Evolutionary conservation across 75 land plant genomes (phyloP).

Genomic region (Picea glauca): DNA sequence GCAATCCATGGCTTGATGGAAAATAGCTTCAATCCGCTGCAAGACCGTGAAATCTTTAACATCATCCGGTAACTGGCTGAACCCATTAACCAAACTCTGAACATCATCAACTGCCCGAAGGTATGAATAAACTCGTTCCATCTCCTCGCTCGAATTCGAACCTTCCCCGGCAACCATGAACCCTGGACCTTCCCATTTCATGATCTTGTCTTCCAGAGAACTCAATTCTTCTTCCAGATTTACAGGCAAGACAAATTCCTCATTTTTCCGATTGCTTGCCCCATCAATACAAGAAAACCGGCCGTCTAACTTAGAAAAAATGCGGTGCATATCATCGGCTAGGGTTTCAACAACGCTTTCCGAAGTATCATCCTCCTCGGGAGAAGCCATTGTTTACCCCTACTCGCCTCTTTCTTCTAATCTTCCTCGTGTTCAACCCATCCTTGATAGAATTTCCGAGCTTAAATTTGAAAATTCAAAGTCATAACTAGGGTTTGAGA

Average conservation of each 20-base stretch:
- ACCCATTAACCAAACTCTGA: not conserved
- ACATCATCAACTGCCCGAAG: not conserved
- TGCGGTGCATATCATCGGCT: conserved; percentile 2
- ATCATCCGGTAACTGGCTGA: not conserved
- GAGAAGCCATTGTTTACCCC: too few species aligned
- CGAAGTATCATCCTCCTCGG: too few species aligned
- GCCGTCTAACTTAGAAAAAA: conserved; percentile 4
- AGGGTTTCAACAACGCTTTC: not conserved
- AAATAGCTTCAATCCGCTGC: conserved; percentile 42
- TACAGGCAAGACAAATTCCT: not conserved
- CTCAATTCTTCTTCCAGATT: conserved; percentile 5
- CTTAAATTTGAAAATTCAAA: too few species aligned
- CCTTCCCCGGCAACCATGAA: not conserved
- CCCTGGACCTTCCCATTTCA: not conserved
- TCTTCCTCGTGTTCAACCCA: too few species aligned
- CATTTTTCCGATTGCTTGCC: not conserved
- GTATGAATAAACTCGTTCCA: not conserved
- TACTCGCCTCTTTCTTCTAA: too few species aligned
- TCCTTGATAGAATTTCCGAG: too few species aligned
- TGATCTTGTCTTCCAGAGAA: conserved; percentile 3
- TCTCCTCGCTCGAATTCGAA: not conserved
- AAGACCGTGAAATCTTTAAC: conserved; percentile 18
- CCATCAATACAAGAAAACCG: not conserved
- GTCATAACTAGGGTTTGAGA: too few species aligned
- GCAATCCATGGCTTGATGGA: conserved; percentile 56